These are phyloP conservation scores for Trichoderma oligosporum DNA, from an alignment of 2,329 filamentous ascomycete species.

Conservation along the genomic window DNA sequence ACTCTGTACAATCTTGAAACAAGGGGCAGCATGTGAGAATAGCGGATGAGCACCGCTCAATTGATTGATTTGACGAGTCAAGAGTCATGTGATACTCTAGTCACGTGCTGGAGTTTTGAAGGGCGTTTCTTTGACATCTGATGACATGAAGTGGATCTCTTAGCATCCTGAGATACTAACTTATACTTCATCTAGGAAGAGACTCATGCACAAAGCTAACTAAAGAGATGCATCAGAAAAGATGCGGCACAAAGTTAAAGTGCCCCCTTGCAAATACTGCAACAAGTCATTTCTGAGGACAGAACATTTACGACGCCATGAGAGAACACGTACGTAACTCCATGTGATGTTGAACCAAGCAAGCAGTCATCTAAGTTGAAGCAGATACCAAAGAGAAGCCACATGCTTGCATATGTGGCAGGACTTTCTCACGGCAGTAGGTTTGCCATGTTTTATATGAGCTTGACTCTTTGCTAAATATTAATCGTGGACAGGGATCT, in stretches of 20 bases:
- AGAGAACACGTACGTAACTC: constrained; percentile 5
- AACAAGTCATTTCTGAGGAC: constrained; percentile 10
- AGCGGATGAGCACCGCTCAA: too few relatives aligned
- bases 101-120: not conserved
- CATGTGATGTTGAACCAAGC: not conserved
- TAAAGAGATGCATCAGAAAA: not conserved
- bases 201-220: not conserved
- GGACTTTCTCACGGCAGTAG: constrained; percentile 10
- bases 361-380: not conserved
- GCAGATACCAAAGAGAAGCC: constrained; percentile 15
- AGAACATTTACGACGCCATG: constrained; percentile 9
- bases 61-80: not conserved
- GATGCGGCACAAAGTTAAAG: constrained; percentile 14
- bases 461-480: not conserved
- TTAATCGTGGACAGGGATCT: not conserved
- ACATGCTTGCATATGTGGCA: constrained; percentile 10
- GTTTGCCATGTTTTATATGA: not conserved
- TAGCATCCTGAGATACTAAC: not conserved
- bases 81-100: not conserved
- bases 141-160: constrained; percentile 1
- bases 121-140: not conserved
- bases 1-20: too few relatives aligned
- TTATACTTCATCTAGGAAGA: constrained; percentile 4
- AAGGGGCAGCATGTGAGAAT: too few relatives aligned
- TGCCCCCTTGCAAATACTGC: constrained; percentile 11